Percentiles rank a stretch among this genome's conserved stretches.
phyloP scores from a whole-genome alignment of 2,329 filamentous ascomycete genomes.

The Atkinsonella texensis region DNA sequence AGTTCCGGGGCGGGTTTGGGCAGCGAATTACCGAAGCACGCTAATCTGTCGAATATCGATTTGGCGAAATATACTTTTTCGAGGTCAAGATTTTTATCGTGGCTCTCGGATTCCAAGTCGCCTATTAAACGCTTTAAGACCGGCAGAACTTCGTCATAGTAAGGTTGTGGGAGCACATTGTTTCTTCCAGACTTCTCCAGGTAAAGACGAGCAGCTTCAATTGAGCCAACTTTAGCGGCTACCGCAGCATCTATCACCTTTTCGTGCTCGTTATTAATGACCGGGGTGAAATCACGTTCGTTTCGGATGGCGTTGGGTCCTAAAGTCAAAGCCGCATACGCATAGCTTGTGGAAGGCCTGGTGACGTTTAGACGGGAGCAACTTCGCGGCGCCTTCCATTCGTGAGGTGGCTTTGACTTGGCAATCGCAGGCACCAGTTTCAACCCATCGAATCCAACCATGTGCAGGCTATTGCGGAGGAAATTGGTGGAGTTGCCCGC shows the following conservation, averaged over 20 bases:
- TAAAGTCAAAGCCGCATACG: neutral
- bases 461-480: constrained; percentile 2
- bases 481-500: neutral
- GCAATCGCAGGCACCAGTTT: neutral
- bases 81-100: neutral
- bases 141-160: constrained; percentile 6
- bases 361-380: neutral
- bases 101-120: constrained; percentile 3
- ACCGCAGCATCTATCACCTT: neutral
- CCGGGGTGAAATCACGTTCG: neutral
- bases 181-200: neutral
- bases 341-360: neutral
- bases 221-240: neutral
- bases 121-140: constrained; percentile 6
- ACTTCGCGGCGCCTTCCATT: constrained; percentile 1
- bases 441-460: constrained; percentile 2
- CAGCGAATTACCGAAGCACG: constrained; percentile 7
- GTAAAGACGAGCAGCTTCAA: constrained; percentile 3
- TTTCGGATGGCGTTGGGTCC: neutral
- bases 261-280: neutral
- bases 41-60: constrained; percentile 10
- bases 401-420: neutral
- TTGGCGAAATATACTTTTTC: constrained; percentile 8
- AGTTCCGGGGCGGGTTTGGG: constrained; percentile 5
- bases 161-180: neutral